Conservation (phyloP, 164 flowering plant species). For the Litsea cubeba region DNA sequence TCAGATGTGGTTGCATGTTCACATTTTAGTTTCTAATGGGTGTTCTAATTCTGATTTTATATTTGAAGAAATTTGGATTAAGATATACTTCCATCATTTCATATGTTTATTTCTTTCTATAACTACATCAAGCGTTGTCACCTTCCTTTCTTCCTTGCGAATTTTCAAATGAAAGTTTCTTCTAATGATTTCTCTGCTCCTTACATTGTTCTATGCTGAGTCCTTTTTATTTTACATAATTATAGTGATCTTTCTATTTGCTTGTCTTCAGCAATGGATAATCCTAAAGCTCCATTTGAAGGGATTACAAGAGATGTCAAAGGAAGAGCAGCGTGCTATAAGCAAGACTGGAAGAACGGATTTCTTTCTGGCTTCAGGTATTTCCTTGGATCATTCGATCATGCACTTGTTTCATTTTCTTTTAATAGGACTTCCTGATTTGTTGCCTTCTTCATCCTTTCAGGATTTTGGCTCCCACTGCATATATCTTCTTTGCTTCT, state of each 20-base stretch:
- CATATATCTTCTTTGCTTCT: conserved; percentile 55
- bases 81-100: too few species aligned
- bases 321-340: conserved; percentile 45
- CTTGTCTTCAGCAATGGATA: conserved; percentile 28
- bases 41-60: too few species aligned
- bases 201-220: too few species aligned
- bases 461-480: conserved; percentile 57
- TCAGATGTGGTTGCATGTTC: too few species aligned
- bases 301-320: conserved; percentile 42
- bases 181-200: too few species aligned
- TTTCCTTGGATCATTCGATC: background rate
- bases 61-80: too few species aligned
- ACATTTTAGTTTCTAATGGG: too few species aligned
- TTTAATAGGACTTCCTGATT: background rate
- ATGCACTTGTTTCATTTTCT: background rate
- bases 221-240: too few species aligned
- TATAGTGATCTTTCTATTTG: background rate
- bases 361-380: conserved; percentile 40
- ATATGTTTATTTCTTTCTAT: too few species aligned
- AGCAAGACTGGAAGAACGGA: conserved; percentile 46
- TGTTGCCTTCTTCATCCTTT: background rate
- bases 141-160: too few species aligned
- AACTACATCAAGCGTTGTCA: too few species aligned
- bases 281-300: conserved; percentile 29
- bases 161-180: too few species aligned